phyloP scores from a whole-genome alignment of 2,329 filamentous ascomycete species.

The Colletotrichum chrysophilum region DNA sequence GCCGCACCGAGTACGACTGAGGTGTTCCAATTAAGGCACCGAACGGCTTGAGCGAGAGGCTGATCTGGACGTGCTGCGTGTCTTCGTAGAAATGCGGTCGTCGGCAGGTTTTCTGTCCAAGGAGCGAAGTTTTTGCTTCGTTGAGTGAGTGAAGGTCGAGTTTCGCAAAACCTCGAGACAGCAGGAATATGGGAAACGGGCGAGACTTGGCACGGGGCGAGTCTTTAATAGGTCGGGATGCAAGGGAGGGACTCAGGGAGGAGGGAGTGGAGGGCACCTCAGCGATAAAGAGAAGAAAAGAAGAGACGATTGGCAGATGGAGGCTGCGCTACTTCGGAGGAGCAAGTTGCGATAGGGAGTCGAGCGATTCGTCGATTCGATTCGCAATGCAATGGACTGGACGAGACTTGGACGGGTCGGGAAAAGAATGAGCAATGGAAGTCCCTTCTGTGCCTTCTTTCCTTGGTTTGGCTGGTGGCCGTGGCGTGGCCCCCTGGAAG shows the following conservation, averaged over 20 bases:
- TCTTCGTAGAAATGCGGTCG: background rate
- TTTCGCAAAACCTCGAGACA: background rate
- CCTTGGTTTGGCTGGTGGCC: background rate
- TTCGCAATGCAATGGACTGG: background rate
- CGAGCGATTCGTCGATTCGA: background rate
- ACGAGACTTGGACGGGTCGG: background rate
- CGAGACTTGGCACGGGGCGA: slow-evolving; percentile 4
- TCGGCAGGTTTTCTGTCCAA: background rate
- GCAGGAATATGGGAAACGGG: background rate
- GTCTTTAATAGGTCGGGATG: background rate
- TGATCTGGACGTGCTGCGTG: background rate
- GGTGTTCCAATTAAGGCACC: background rate
- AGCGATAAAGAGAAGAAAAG: background rate
- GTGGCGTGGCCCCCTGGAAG: background rate
- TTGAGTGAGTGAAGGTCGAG: background rate
- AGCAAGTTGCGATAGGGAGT: background rate
- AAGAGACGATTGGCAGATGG: background rate
- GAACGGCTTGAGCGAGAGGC: background rate
- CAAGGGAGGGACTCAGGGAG: background rate
- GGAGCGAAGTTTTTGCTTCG: background rate
- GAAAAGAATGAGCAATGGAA: background rate
- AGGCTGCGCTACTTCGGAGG: background rate
- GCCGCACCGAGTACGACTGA: background rate
- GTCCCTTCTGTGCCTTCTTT: background rate
- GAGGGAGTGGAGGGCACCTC: background rate